Evolutionary conservation across 1,284 basidiomycete genomes (phyloP), one percentile per base, ranked within the genome.

Genomic region (Ceratobasidium papillatum): DNA sequence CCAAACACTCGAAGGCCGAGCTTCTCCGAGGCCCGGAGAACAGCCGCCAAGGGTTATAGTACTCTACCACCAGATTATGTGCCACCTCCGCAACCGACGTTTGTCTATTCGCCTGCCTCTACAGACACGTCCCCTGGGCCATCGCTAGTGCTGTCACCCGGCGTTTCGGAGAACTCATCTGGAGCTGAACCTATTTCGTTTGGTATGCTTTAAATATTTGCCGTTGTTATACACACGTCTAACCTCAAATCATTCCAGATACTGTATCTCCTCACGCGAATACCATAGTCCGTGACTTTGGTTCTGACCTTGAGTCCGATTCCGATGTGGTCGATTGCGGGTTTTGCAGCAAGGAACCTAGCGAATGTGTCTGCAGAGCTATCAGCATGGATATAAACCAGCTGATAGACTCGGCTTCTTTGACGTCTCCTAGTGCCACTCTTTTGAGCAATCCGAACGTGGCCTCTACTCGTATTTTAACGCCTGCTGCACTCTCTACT

Each of bases 361-460:
- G 45, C 7, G 86, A 89, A 47, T 94, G 93, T 78, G 86, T 94
- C 45, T 94, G 92, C 80, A 86, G 88, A 69, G 91, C 91, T 78
- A 83, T 91, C 30, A 69, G 85, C 86, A 30, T 79, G 87, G 59
- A 54, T 86, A 87, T 71, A 84, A 86, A 65, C 74, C 76, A 25
- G 66, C 64, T 41, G 45, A 62, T 62, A 65, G 75, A 56, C 74
- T 54, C 75, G 22, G 61, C 71, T 80, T 79, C 79, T 71, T 78
- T 80, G 32, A 80, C 80, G 64, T 8, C 78, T 80, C 61, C 77
- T 75, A 54, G 45, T 51, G 3, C 19, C 34, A 49, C 62, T 8
- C 3, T 32, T 74, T 77, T 61, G 74, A 52, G 58, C 41, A 19
- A 25, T 61, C 78, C 81, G 25, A 84, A 83, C 19, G 77, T 78